Percentiles rank a stretch among this genome's conserved stretches.
Conservation (phyloP, 495 filamentous ascomycete genomes). For the Xylaria flabelliformis region DNA sequence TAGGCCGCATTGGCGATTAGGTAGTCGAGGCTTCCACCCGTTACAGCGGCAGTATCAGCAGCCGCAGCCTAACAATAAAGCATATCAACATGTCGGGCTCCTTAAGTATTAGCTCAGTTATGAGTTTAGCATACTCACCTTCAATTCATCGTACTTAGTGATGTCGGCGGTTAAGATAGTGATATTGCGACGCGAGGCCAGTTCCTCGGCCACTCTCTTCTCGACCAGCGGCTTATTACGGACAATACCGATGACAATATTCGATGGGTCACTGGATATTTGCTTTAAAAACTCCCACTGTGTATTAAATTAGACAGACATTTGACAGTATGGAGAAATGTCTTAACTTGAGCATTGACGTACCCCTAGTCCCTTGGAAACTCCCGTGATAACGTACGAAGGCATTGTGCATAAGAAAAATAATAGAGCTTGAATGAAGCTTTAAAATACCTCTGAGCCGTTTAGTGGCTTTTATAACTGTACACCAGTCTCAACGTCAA, state of each 20-base stretch:
- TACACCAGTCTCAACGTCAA: background rate
- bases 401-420: background rate
- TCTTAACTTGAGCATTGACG: background rate
- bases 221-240: constrained; percentile 44
- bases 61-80: constrained; percentile 37
- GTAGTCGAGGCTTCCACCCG: constrained; percentile 55
- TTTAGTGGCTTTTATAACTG: background rate
- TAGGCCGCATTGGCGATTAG: constrained; percentile 61
- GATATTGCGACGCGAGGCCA: constrained; percentile 42
- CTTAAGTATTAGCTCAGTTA: background rate
- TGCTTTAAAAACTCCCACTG: constrained; percentile 41
- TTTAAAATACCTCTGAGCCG: background rate
- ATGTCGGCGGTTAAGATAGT: constrained; percentile 54
- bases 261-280: constrained; percentile 35
- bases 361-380: constrained; percentile 18
- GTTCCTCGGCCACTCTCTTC: constrained; percentile 35
- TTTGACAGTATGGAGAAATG: background rate
- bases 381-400: constrained; percentile 14
- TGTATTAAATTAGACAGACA: background rate
- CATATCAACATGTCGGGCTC: background rate
- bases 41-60: constrained; percentile 38
- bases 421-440: background rate
- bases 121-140: constrained; percentile 27
- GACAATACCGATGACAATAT: constrained; percentile 44
- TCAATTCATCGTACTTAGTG: constrained; percentile 42